These are phyloP conservation scores for Inga leiocalycina DNA, from an alignment of 306 rosid species.

Conservation along the genomic window DNA sequence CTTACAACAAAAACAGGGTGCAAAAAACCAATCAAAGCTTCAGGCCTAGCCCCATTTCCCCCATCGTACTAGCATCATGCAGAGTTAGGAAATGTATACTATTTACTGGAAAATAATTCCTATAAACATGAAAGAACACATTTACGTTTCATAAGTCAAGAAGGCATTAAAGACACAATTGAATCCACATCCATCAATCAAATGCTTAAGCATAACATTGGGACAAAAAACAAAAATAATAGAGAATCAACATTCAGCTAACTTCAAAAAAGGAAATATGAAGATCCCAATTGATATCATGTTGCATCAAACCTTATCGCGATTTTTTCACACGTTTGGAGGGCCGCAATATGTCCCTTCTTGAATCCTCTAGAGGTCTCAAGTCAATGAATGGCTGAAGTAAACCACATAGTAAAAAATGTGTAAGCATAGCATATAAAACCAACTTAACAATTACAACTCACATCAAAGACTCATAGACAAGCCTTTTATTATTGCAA, in stretches of 20 bases:
- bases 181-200: neutral
- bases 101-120: neutral
- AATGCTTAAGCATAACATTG: neutral
- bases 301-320: conserved; percentile 45
- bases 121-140: too few species aligned
- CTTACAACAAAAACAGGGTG: neutral
- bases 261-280: neutral
- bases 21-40: neutral
- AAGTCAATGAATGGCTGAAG: conserved; percentile 88
- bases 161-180: neutral
- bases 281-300: neutral
- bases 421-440: conserved; percentile 22
- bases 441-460: neutral
- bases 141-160: neutral
- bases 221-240: neutral
- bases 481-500: neutral
- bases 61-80: neutral
- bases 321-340: conserved; percentile 68
- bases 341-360: conserved; percentile 69
- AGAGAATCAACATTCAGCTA: neutral
- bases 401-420: conserved; percentile 23
- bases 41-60: too few species aligned
- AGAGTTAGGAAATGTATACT: neutral
- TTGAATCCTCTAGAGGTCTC: conserved; percentile 63
- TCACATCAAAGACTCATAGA: neutral